phyloP scores from a whole-genome alignment of 2,329 filamentous ascomycete species.

The Cladorrhinum sp. region DNA sequence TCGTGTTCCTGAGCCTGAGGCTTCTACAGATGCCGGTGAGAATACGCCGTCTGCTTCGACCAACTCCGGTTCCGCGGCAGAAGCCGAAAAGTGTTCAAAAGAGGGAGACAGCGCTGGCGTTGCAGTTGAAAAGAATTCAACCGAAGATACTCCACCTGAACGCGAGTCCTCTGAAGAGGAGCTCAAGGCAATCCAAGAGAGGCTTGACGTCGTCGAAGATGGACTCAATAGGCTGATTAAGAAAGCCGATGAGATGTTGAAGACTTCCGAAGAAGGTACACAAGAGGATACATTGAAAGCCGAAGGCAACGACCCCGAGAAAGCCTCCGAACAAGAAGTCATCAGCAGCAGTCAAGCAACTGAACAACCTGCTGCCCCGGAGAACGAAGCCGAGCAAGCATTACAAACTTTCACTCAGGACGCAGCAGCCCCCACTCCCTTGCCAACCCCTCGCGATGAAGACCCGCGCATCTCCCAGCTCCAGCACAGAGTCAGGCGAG shows the following conservation, averaged over 20 bases:
- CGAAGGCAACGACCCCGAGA: too few species aligned
- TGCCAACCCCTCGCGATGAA: neutral
- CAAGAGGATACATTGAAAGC: neutral
- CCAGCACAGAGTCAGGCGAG: slow-evolving; percentile 11
- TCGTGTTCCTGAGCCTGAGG: neutral
- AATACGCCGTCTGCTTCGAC: slow-evolving; percentile 1
- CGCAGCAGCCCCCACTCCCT: neutral
- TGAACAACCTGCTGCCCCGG: neutral
- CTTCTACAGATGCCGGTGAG: neutral
- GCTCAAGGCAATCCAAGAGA: neutral
- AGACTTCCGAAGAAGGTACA: neutral
- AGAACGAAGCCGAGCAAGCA: neutral
- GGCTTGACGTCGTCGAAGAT: too few species aligned
- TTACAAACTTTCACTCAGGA: neutral
- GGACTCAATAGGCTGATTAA: too few species aligned
- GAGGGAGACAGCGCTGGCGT: neutral
- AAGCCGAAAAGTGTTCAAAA: neutral
- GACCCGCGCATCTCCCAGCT: neutral
- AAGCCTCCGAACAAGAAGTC: neutral
- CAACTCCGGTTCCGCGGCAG: neutral
- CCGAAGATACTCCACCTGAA: neutral
- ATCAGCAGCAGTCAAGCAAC: neutral
- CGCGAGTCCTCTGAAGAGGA: neutral
- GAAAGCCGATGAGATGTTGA: neutral
- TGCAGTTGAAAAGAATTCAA: neutral